A percentile compares a stretch with the other conserved stretches of the same genome.
Evolutionary conservation across 768 basidiomycete genomes (phyloP).

Genomic region (Suillus americanus): DNA sequence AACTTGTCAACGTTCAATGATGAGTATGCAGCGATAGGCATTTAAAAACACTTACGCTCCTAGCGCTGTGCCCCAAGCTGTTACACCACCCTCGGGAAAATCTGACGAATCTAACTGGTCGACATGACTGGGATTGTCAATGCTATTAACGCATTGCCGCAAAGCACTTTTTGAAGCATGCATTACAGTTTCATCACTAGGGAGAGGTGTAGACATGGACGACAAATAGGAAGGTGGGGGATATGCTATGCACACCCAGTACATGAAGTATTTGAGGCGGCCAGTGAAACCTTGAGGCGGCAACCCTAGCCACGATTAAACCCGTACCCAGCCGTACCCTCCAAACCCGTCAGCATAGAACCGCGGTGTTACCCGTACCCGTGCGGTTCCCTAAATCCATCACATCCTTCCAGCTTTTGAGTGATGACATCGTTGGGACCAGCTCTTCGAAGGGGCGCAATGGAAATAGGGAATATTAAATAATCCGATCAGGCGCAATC

Average conservation of each 20-base stretch:
- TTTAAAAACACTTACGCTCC: slow-evolving; percentile 21
- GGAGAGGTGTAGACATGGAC: not conserved
- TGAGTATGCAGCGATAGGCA: not conserved
- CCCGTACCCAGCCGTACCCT: too few species aligned
- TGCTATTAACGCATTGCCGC: not conserved
- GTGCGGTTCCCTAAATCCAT: not conserved
- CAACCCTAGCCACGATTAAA: not conserved
- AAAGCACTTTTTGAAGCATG: not conserved
- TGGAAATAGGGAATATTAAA: too few species aligned
- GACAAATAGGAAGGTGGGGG: too few species aligned
- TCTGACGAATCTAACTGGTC: not conserved
- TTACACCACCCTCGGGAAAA: slow-evolving; percentile 24
- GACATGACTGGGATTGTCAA: not conserved
- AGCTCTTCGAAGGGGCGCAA: too few species aligned
- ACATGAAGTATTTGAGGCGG: not conserved
- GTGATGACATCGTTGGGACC: not conserved
- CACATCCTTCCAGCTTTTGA: not conserved
- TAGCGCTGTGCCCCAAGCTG: slow-evolving; percentile 24
- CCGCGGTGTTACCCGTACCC: too few species aligned
- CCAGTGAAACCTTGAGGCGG: not conserved
- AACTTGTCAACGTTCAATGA: slow-evolving; percentile 20
- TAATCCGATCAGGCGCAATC: too few species aligned
- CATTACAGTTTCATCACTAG: not conserved
- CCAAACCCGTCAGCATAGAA: too few species aligned
- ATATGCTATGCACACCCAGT: not conserved